Evolutionary conservation across 495 filamentous ascomycete genomes (phyloP), one percentile per base, ranked within the genome.

Genomic region (Penicillium psychrofluorescens): DNA sequence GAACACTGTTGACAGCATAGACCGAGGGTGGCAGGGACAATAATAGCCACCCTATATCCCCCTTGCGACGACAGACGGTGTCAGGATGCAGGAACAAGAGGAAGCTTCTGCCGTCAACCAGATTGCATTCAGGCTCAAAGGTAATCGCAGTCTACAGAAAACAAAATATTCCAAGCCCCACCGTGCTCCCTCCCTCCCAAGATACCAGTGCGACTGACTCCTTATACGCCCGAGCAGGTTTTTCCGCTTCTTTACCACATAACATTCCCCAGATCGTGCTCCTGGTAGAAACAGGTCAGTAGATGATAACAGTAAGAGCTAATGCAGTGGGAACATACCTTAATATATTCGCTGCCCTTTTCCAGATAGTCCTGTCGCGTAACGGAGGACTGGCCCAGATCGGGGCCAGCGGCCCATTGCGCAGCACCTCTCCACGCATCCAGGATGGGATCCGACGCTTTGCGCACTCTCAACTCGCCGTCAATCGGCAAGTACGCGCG

Each of bases 371-470:
- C 87, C 56, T 85, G 79, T 41, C 78, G 79, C 30, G 81, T 82
- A 27, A 95, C 62, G 8, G 69, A 72, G 11, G 56, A 61, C 28
- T 58, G 56, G 16, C 46, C 52, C 14, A 68, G 55, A 6, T 61
- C 63, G 15, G 57, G 45, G 14, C 63, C 58, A 12, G 66, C 64
- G 11, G 73, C 69, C 90, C 91, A 97, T 46, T 80, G 75, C 28
- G 91, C 91, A 0, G 91, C 91, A 15, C 91, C 91, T 58, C 76
- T 85, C 91, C 91, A 97, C 0, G 90, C 86, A 71, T 97, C 92
- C 13, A 92, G 68, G 8, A 89, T 59, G 1, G 85, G 77, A 56
- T 95, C 80, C 11, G 64, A 60, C 0, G 92, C 92, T 28, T 75
- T 75, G 22, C 90, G 74, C 16, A 94, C 78, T 10, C 53, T 56